Percentiles rank a stretch among this genome's conserved stretches.
These are phyloP conservation scores for Heliosperma pusillum DNA, from an alignment of 148 eudicot genomes.

Conservation along the genomic window DNA sequence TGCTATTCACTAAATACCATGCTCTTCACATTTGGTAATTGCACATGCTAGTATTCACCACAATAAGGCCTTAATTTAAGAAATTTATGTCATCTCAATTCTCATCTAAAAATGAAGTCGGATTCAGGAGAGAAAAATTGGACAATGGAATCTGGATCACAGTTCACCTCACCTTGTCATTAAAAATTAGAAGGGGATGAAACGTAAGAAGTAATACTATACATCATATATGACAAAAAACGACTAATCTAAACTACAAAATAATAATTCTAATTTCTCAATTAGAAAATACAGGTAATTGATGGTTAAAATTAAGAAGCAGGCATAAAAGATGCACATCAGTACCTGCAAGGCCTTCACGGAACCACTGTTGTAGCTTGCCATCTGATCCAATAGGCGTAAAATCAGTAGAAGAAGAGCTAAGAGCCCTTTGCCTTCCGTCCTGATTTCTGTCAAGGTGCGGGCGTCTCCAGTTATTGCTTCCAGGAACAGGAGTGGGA, in stretches of 20 bases:
- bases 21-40: not conserved
- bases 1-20: not conserved
- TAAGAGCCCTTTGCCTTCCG: slow-evolving; percentile 63
- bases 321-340: not conserved
- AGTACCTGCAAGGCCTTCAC: slow-evolving; percentile 91
- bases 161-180: not conserved
- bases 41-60: not conserved
- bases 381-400: slow-evolving; percentile 55
- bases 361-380: slow-evolving; percentile 84
- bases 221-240: not conserved
- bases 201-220: not conserved
- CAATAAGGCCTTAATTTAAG: not conserved
- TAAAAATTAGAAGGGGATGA: not conserved
- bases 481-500: slow-evolving; percentile 43
- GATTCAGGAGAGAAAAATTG: not conserved
- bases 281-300: not conserved
- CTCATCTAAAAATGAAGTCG: not conserved
- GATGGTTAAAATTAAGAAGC: not conserved
- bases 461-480: slow-evolving; percentile 47
- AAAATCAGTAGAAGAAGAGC: slow-evolving; percentile 42
- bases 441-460: slow-evolving; percentile 44
- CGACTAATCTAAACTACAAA: not conserved
- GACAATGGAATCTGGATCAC: not conserved
- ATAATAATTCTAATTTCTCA: not conserved
- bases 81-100: not conserved